Evolutionary conservation across 176 grass and related monocot species (phyloP).

Genomic region (Musa acuminata): DNA sequence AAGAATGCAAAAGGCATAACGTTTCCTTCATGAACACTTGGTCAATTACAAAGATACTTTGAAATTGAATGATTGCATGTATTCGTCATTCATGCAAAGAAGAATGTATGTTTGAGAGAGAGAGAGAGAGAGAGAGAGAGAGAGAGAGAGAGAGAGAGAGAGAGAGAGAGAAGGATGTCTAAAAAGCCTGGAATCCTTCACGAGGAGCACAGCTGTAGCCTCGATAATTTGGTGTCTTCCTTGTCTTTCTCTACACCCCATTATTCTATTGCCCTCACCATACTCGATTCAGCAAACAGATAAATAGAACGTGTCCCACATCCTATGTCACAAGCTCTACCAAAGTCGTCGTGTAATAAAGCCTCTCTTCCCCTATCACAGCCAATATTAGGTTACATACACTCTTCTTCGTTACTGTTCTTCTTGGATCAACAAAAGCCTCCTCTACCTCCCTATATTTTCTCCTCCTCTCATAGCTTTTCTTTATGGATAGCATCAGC

Average conservation of each 20-base stretch:
- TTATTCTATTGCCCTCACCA: constrained; percentile 9
- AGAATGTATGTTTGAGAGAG: no score
- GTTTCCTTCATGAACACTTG: no score
- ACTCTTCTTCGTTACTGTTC: background rate
- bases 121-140: no score
- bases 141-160: no score
- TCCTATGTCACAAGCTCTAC: background rate
- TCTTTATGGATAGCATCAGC: background rate
- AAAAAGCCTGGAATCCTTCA: no score
- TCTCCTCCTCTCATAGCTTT: no score
- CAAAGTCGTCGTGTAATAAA: background rate
- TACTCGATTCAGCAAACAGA: background rate
- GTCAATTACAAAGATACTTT: no score
- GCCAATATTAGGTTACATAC: background rate
- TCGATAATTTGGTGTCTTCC: background rate
- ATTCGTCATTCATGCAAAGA: no score
- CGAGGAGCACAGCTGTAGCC: background rate
- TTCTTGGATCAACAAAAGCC: background rate
- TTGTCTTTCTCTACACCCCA: background rate
- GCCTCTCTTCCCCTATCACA: background rate
- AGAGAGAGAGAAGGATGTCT: no score
- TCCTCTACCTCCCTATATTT: no score
- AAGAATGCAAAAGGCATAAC: no score
- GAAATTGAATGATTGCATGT: no score
- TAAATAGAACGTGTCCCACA: background rate